phyloP scores from a whole-genome alignment of 2,329 filamentous ascomycete species.

The Diaporthe ampelina region DNA sequence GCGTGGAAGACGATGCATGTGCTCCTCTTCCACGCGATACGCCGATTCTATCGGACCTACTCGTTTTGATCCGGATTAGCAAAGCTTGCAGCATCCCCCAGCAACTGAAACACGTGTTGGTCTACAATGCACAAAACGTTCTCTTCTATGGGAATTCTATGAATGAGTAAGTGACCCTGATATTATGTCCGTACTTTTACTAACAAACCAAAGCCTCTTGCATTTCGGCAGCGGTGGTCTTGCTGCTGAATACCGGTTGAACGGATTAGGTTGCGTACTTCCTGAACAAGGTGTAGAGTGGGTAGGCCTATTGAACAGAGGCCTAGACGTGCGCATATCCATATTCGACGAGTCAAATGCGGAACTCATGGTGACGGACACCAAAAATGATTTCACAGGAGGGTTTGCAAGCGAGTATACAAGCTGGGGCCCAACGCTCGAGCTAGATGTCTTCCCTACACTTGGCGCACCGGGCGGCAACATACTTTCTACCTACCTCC shows the following conservation, averaged over 20 bases:
- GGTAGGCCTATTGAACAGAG: constrained; percentile 44
- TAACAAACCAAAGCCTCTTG: constrained; percentile 9
- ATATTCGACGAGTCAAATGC: constrained; percentile 39
- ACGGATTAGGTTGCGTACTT: constrained; percentile 42
- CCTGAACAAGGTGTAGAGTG: constrained; percentile 45
- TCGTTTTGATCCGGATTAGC: constrained; percentile 57
- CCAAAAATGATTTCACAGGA: constrained; percentile 57
- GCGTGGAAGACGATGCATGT: constrained; percentile 52
- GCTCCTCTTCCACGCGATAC: constrained; percentile 53
- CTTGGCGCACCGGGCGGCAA: constrained; percentile 68
- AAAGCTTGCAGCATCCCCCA: constrained; percentile 44
- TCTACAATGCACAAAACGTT: constrained; percentile 53
- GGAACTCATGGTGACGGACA: constrained; percentile 24
- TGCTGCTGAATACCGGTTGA: constrained; percentile 25
- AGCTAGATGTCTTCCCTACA: constrained; percentile 69
- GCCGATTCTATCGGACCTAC: constrained; percentile 55
- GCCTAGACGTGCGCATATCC: constrained; percentile 44
- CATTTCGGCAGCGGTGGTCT: background rate
- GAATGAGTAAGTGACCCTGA: constrained; percentile 24
- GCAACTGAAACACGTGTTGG: constrained; percentile 56
- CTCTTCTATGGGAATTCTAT: constrained; percentile 36
- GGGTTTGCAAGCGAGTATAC: constrained; percentile 66
- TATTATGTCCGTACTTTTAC: background rate
- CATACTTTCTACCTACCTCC: constrained; percentile 71
- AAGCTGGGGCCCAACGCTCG: constrained; percentile 72